A percentile compares a stretch with the other conserved stretches of the same genome.
Evolutionary conservation across 2,329 filamentous ascomycete genomes (phyloP).

Genomic region (Fusarium agapanthi): DNA sequence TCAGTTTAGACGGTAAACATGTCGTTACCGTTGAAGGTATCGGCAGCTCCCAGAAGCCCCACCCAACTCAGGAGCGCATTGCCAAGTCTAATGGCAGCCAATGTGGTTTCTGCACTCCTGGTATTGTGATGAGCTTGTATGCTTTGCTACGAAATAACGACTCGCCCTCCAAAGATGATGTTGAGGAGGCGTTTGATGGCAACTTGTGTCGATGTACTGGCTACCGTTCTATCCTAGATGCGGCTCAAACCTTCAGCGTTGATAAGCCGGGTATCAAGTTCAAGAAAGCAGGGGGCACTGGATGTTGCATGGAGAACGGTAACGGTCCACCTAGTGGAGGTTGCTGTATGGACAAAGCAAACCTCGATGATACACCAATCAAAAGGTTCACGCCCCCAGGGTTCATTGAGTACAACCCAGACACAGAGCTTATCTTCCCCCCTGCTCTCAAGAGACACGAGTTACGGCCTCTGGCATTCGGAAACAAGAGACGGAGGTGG

Average conservation of each 20-base stretch:
- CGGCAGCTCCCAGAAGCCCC: constrained; percentile 84
- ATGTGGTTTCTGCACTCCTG: constrained; percentile 93
- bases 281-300: constrained; percentile 54
- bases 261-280: constrained; percentile 57
- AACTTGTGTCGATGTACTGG: constrained; percentile 96
- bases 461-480: constrained; percentile 83
- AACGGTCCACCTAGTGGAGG: constrained; percentile 52
- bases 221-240: constrained; percentile 92
- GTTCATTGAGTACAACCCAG: constrained; percentile 93
- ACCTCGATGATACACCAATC: constrained; percentile 61
- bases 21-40: constrained; percentile 98
- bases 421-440: constrained; percentile 95
- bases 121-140: constrained; percentile 98
- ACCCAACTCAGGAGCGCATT: constrained; percentile 90
- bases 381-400: constrained; percentile 84
- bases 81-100: constrained; percentile 93
- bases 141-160: constrained; percentile 88
- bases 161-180: constrained; percentile 78
- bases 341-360: constrained; percentile 74
- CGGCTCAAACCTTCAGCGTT: constrained; percentile 85
- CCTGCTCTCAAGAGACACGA: constrained; percentile 84
- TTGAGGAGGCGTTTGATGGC: constrained; percentile 97
- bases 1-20: constrained; percentile 96
- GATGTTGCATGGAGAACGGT: constrained; percentile 77
- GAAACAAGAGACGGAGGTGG: constrained; percentile 95